Evolutionary conservation across 352 stramenopile species (phyloP).

Genomic region (Phytophthora idaei): DNA sequence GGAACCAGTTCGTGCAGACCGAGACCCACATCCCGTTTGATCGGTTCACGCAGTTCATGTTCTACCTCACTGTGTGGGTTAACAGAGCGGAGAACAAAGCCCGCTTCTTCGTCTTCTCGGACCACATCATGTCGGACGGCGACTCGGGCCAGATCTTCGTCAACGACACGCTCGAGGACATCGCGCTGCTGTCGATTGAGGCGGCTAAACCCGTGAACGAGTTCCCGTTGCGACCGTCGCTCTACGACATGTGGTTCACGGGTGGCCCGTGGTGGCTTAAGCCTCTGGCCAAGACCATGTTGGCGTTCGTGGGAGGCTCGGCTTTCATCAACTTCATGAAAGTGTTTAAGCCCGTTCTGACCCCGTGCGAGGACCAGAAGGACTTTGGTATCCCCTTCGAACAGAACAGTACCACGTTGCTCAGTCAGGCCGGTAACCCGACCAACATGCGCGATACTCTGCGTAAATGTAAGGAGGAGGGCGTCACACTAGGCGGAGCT

Average conservation of each 20-base stretch:
- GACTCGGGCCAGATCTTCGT: conserved; percentile 53
- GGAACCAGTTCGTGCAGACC: conserved; percentile 41
- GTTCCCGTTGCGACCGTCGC: conserved; percentile 44
- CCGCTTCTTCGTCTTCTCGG: conserved; percentile 58
- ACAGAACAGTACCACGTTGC: conserved; percentile 50
- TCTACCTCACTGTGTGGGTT: conserved; percentile 51
- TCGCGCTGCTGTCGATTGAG: conserved; percentile 43
- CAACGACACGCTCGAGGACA: conserved; percentile 48
- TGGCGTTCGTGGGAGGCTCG: conserved; percentile 27
- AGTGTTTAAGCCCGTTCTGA: conserved; percentile 50
- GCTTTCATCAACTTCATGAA: conserved; percentile 55
- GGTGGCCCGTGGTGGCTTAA: conserved; percentile 50
- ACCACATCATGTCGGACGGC: conserved; percentile 68
- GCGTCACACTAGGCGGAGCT: conserved; percentile 48
- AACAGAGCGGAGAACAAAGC: conserved; percentile 32
- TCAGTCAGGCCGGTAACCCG: conserved; percentile 43
- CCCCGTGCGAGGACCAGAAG: conserved; percentile 46
- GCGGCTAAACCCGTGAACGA: conserved; percentile 27
- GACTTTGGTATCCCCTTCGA: conserved; percentile 42
- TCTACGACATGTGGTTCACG: conserved; percentile 49
- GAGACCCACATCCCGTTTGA: conserved; percentile 46
- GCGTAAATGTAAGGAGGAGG: conserved; percentile 46
- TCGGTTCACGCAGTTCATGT: conserved; percentile 54
- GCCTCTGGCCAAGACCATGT: conserved; percentile 32
- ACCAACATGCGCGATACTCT: conserved; percentile 52